Conservation (phyloP, 345 rosid species). For the Capsella bursapastoris region DNA sequence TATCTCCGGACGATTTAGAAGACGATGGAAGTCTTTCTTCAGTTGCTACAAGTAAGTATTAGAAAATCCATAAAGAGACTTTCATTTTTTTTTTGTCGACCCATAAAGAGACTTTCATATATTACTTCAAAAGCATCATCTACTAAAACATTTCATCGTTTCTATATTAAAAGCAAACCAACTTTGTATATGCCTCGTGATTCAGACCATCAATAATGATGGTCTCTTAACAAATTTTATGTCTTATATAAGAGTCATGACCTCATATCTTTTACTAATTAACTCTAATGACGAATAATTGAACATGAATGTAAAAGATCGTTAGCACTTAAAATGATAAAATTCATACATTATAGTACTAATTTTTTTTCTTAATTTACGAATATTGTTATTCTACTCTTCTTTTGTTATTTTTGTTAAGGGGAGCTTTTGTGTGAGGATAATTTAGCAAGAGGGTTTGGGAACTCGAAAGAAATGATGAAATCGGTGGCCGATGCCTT, state of each 20-base stretch:
- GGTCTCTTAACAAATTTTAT: too few species aligned
- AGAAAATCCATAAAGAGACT: background rate
- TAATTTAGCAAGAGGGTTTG: conserved; percentile 40
- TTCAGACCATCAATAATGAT: too few species aligned
- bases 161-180: background rate
- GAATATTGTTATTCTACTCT: background rate
- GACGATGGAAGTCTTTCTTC: conserved; percentile 23
- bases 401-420: background rate
- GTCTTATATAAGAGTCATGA: too few species aligned
- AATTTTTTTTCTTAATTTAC: background rate
- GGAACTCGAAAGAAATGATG: conserved; percentile 54
- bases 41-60: conserved; percentile 10
- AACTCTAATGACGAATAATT: too few species aligned
- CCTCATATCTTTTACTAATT: too few species aligned
- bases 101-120: background rate
- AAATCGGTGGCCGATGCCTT: conserved; percentile 49
- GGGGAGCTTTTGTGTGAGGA: conserved; percentile 30
- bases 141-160: background rate
- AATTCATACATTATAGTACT: too few species aligned
- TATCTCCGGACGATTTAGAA: conserved; percentile 39
- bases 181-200: background rate
- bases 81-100: background rate
- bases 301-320: too few species aligned
- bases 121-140: background rate
- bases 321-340: too few species aligned